Conservation (phyloP, 441 rosid species). For the Gossypium schwendimanii region DNA sequence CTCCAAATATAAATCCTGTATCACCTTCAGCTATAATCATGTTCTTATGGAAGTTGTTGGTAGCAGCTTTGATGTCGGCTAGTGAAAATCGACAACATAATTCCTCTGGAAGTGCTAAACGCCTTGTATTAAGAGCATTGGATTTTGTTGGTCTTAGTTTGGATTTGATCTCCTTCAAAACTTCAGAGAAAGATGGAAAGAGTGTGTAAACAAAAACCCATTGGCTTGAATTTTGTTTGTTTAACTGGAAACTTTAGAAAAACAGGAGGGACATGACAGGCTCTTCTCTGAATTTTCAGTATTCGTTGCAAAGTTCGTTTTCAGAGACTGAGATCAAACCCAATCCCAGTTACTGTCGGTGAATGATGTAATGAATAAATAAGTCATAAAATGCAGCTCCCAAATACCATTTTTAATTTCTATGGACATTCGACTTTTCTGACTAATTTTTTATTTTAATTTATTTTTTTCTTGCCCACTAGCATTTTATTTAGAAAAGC, state of each 20-base stretch:
- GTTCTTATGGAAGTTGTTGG: constrained; percentile 21
- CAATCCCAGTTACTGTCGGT: too few relatives aligned
- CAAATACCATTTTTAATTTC: background rate
- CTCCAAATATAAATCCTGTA: background rate
- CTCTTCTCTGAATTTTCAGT: background rate
- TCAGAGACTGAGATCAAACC: too few relatives aligned
- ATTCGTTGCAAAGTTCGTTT: too few relatives aligned
- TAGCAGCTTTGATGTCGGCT: constrained; percentile 22
- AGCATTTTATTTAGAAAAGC: background rate
- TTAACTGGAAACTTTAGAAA: background rate
- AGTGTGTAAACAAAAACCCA: background rate
- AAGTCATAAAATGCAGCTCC: background rate
- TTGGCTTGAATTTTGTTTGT: background rate
- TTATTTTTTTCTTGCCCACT: background rate
- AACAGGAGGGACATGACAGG: background rate
- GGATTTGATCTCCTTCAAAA: too few relatives aligned
- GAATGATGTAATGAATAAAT: background rate
- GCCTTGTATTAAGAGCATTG: too few relatives aligned
- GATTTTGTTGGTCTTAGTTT: too few relatives aligned
- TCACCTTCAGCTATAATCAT: constrained; percentile 19
- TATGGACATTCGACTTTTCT: background rate
- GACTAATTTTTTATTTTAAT: background rate
- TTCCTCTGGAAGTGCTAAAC: background rate
- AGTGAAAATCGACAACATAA: constrained; percentile 22
- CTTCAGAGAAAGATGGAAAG: too few relatives aligned